A percentile compares a stretch with the other conserved stretches of the same genome.
Evolutionary conservation across 2,329 filamentous ascomycete genomes (phyloP).

Genomic region (Talaromyces funiculosus): DNA sequence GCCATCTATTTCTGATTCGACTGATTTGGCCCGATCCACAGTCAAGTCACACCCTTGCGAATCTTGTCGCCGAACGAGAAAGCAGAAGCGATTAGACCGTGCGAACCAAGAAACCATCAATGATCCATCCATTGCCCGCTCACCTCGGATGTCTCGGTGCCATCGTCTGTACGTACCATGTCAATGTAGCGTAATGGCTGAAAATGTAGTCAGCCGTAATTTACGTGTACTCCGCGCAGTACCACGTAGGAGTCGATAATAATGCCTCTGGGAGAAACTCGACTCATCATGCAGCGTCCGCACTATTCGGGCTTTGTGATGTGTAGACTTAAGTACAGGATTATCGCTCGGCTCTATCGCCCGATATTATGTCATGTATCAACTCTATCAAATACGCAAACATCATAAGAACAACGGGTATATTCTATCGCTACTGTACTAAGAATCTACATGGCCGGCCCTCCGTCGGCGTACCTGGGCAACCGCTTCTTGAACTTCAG

Average conservation of each 20-base stretch:
- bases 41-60: background rate
- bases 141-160: constrained; percentile 2
- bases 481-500: constrained; percentile 76
- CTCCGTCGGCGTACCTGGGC: constrained; percentile 60
- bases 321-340: background rate
- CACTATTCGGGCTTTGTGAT: background rate
- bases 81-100: background rate
- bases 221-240: background rate
- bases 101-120: background rate
- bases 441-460: background rate
- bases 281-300: background rate
- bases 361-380: background rate
- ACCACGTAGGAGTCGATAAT: background rate
- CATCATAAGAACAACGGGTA: background rate
- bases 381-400: background rate
- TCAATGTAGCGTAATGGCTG: background rate
- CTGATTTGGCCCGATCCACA: background rate
- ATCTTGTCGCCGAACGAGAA: background rate
- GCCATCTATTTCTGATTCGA: background rate
- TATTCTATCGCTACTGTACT: background rate
- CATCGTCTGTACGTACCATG: background rate
- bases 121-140: background rate
- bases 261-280: background rate
- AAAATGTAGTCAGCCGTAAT: background rate
- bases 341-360: background rate